A percentile compares a stretch with the other conserved stretches of the same genome.
phyloP scores from a whole-genome alignment of 129 eudicot genomes.

The Arctium lappa region DNA sequence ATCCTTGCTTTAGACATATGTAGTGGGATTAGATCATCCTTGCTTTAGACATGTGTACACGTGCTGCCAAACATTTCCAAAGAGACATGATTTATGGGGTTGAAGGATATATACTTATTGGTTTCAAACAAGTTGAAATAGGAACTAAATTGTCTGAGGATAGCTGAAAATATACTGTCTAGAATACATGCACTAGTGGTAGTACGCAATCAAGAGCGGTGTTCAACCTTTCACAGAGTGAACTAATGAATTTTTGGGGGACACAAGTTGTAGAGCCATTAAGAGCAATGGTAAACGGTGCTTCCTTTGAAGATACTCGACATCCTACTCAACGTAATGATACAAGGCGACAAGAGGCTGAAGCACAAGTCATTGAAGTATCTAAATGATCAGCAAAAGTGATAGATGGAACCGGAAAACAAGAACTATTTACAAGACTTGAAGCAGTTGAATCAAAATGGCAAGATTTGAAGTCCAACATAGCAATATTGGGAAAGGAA shows the following conservation, averaged over 20 bases:
- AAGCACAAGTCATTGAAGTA: slow-evolving; percentile 94
- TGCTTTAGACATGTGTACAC: slow-evolving; percentile 37
- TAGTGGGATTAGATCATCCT: too few species aligned
- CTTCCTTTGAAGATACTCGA: slow-evolving; percentile 91
- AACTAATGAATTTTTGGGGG: slow-evolving; percentile 63
- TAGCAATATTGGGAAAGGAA: slow-evolving; percentile 74
- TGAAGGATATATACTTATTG: slow-evolving; percentile 83
- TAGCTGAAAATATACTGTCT: slow-evolving; percentile 77
- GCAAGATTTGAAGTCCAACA: slow-evolving; percentile 77
- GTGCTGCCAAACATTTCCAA: slow-evolving; percentile 94
- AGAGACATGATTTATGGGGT: slow-evolving; percentile 93
- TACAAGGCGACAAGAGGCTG: slow-evolving; percentile 85
- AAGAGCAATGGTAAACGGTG: slow-evolving; percentile 89
- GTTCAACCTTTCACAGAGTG: slow-evolving; percentile 58
- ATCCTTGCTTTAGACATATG: slow-evolving; percentile 25
- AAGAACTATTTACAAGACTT: slow-evolving; percentile 55
- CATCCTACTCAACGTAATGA: slow-evolving; percentile 90
- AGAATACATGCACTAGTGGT: slow-evolving; percentile 85
- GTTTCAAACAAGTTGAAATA: slow-evolving; percentile 88
- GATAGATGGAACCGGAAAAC: slow-evolving; percentile 56
- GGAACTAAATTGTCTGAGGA: slow-evolving; percentile 85
- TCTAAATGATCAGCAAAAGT: slow-evolving; percentile 76
- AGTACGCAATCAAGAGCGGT: slow-evolving; percentile 69
- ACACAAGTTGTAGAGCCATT: slow-evolving; percentile 92
- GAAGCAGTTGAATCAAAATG: slow-evolving; percentile 81